These are phyloP conservation scores for Yarrowia bubula DNA, from an alignment of 805 yeast genomes.

Conservation along the genomic window DNA sequence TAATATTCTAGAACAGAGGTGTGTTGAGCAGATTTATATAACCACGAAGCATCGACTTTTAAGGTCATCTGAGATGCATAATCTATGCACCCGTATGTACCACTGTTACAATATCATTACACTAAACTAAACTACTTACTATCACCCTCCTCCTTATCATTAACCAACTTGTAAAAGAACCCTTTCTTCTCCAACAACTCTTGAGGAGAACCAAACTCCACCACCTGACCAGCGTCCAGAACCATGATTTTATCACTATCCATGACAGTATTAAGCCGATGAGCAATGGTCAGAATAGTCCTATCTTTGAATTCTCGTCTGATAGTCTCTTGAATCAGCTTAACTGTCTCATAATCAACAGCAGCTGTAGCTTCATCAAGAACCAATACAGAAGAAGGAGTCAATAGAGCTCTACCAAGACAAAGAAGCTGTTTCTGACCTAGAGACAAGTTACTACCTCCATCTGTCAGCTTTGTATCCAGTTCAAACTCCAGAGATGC, in stretches of 20 bases:
- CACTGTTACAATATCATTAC: too few relatives aligned
- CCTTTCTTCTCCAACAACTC: conserved; percentile 52
- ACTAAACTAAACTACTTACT: too few relatives aligned
- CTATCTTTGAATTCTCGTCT: conserved; percentile 58
- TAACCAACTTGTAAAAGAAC: conserved; percentile 64
- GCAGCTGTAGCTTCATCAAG: conserved; percentile 81
- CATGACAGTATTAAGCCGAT: conserved; percentile 74
- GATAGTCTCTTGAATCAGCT: conserved; percentile 57
- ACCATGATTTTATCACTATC: conserved; percentile 75
- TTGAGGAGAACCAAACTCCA: conserved; percentile 35
- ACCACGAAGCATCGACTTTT: too few relatives aligned
- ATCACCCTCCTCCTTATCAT: too few relatives aligned
- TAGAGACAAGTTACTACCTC: conserved; percentile 58
- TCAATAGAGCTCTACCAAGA: conserved; percentile 65
- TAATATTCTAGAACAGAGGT: too few relatives aligned
- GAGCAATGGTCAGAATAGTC: conserved; percentile 82
- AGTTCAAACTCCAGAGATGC: conserved; percentile 53
- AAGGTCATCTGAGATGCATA: too few relatives aligned
- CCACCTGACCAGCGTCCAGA: conserved; percentile 63
- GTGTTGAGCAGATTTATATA: too few relatives aligned
- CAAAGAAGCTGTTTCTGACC: conserved; percentile 83
- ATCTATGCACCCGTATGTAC: too few relatives aligned
- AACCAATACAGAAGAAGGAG: conserved; percentile 64
- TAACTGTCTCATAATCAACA: conserved; percentile 66
- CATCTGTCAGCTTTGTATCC: conserved; percentile 46